Percentiles rank a stretch among this genome's conserved stretches.
Conservation (phyloP, 495 filamentous ascomycete genomes). For the Clohesyomyces aquaticus region DNA sequence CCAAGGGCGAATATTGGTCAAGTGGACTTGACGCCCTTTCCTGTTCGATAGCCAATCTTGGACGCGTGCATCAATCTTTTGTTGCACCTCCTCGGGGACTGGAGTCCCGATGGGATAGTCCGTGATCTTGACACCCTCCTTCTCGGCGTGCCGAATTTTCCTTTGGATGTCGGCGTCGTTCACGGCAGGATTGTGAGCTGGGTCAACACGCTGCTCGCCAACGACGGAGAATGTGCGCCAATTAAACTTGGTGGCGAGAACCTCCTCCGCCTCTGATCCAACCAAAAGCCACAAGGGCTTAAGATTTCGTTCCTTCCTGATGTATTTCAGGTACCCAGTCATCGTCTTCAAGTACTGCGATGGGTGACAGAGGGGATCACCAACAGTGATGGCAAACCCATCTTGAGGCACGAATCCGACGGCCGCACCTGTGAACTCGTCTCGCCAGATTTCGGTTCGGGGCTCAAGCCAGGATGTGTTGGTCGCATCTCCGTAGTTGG, state of each 20-base stretch:
- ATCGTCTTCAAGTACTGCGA: conserved; percentile 72
- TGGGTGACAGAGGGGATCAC: conserved; percentile 76
- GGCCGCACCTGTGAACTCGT: conserved; percentile 74
- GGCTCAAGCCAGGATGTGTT: conserved; percentile 88
- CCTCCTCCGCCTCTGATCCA: conserved; percentile 67
- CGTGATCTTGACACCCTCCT: conserved; percentile 74
- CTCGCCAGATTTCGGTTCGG: conserved; percentile 80
- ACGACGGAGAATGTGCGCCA: conserved; percentile 84
- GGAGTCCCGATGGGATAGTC: conserved; percentile 64
- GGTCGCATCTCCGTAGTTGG: conserved; percentile 87
- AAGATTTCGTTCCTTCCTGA: conserved; percentile 69
- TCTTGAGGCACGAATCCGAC: conserved; percentile 74
- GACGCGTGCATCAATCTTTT: conserved; percentile 70
- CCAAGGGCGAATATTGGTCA: conserved; percentile 84
- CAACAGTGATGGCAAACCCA: conserved; percentile 76
- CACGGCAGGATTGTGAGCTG: conserved; percentile 57
- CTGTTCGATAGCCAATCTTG: conserved; percentile 76
- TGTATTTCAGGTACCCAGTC: conserved; percentile 69
- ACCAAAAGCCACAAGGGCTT: conserved; percentile 83
- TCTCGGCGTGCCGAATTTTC: conserved; percentile 76
- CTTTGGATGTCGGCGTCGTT: conserved; percentile 64
- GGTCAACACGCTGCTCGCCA: conserved; percentile 80
- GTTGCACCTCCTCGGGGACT: conserved; percentile 63
- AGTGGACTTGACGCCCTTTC: conserved; percentile 81
- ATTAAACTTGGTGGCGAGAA: conserved; percentile 72